Base-by-base conservation (phyloP, 2,329 filamentous ascomycete genomes). In the Penicillium thymicola region DNA sequence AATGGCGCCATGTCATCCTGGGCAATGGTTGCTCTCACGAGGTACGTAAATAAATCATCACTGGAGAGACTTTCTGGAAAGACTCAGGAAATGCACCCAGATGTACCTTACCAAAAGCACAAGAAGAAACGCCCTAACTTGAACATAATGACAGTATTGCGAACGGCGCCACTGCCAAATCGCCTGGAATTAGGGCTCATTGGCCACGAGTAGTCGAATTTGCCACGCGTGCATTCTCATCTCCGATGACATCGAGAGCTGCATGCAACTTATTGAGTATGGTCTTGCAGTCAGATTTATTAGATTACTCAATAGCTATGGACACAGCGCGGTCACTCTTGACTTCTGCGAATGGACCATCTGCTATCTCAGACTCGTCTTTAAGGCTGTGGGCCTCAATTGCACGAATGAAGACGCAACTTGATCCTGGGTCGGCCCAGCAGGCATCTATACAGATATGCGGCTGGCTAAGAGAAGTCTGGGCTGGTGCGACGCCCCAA, bases 201-300 rank as follows among this genome's bases (percentile, higher is more conserved):
- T 97, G 92, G 91, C 80, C 82, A 55, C 85, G 89, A 56, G 73
- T 87, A 18, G 96, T 92, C 90, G 88, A 91, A 62, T 77, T 89
- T 9, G 85, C 89, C 28, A 82, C 83, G 43, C 84, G 91, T 56
- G 85, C 85, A 36, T 79, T 95, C 54, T 88, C 86, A 57, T 85
- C 89, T 48, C 79, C 87, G 23, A 80, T 80, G 2, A 89, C 85
- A 4, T 92, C 89, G 61, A 86, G 94, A 61, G 85, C 90, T 42
- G 89, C 92, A 11, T 92, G 89, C 70, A 82, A 88, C 65, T 72
- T 94, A 4, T 79, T 97, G 62, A 80, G 86, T 59, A 78, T 84
- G 8, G 82, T 97, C 40, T 72, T 96, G 4, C 81, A 83, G 53
- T 77, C 80, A 41, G 78, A 83, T 4, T 72, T 96, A n/a, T 72